phyloP scores from a whole-genome alignment of 352 stramenopile species.

The Pythium insidiosum region DNA sequence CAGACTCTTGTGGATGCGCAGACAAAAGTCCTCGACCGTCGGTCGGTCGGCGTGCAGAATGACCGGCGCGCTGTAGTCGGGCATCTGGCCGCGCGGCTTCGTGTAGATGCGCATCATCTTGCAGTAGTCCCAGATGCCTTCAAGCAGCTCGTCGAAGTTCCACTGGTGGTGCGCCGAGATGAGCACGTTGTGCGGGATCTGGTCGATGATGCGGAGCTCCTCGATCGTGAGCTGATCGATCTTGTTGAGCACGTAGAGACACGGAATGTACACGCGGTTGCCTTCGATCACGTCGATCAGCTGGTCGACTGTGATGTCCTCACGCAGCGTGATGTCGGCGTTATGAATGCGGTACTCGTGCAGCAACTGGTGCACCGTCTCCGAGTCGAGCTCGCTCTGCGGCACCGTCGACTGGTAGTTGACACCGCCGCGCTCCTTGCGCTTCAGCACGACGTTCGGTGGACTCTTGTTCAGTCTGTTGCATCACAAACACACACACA shows the following conservation, averaged over 20 bases:
- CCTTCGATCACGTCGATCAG: conserved; percentile 99
- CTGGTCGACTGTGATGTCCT: conserved; percentile 97
- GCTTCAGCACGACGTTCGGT: conserved; percentile 95
- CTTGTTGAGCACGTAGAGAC: conserved; percentile 99
- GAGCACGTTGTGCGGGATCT: conserved; percentile 97
- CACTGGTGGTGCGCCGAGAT: conserved; percentile 96
- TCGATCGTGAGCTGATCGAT: conserved; percentile 99
- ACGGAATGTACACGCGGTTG: conserved; percentile 98
- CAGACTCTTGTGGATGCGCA: conserved; percentile 90
- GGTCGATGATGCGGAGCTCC: conserved; percentile 97
- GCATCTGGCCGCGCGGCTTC: conserved; percentile 93
- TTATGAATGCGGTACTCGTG: conserved; percentile 99
- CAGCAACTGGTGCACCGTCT: conserved; percentile 93
- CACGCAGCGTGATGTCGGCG: conserved; percentile 93
- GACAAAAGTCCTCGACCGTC: conserved; percentile 95
- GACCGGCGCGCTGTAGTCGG: conserved; percentile 97
- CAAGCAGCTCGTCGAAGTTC: conserved; percentile 97
- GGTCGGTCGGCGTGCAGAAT: conserved; percentile 94
- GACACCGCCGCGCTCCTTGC: conserved; percentile 96
- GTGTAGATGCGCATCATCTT: conserved; percentile 98
- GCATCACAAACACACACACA: background rate
- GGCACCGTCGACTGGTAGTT: conserved; percentile 94
- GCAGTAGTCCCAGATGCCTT: conserved; percentile 98
- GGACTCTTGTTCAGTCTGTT: conserved; percentile 93
- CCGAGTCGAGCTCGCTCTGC: conserved; percentile 90